Conservation (phyloP, 768 basidiomycete species). For the Boletus tomentosulus region DNA sequence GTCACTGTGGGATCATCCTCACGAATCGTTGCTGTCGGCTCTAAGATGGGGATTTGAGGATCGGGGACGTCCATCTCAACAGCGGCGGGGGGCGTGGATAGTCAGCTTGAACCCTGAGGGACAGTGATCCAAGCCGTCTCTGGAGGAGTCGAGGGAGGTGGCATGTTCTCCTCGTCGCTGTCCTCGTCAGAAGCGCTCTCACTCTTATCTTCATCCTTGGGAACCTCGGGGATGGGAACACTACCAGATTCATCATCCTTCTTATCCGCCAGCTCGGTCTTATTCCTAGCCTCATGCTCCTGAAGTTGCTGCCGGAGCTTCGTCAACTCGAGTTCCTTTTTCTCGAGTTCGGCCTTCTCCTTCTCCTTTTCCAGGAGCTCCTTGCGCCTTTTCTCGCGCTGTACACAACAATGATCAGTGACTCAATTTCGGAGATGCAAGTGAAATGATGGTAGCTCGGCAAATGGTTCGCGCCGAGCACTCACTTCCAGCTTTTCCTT, state of each 20-base stretch:
- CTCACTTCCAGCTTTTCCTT: conserved; percentile 66
- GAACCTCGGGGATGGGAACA: conserved; percentile 1
- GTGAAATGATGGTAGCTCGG: conserved; percentile 16
- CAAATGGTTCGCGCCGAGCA: conserved; percentile 20
- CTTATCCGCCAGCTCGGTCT: conserved; percentile 42
- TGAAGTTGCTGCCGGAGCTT: conserved; percentile 50
- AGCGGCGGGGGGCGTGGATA: conserved; percentile 19
- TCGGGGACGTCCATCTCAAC: conserved; percentile 16
- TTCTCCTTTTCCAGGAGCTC: conserved; percentile 46
- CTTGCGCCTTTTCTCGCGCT: conserved; percentile 45
- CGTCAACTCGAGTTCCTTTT: conserved; percentile 57
- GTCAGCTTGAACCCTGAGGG: conserved; percentile 28
- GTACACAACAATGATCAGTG: conserved; percentile 10
- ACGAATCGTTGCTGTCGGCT: conserved; percentile 19
- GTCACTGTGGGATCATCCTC: conserved; percentile 22
- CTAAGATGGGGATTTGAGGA: conserved; percentile 21
- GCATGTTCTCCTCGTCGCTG: conserved; percentile 41
- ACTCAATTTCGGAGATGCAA: neutral
- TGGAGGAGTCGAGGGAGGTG: conserved; percentile 29
- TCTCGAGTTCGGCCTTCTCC: conserved; percentile 59
- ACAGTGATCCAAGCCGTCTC: conserved; percentile 29
- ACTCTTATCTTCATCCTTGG: conserved; percentile 30
- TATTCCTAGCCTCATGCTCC: conserved; percentile 49
- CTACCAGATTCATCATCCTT: conserved; percentile 34
- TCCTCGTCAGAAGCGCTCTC: conserved; percentile 36